phyloP scores from a whole-genome alignment of 108 stramenopile species.

The Epipyxis sp. region DNA sequence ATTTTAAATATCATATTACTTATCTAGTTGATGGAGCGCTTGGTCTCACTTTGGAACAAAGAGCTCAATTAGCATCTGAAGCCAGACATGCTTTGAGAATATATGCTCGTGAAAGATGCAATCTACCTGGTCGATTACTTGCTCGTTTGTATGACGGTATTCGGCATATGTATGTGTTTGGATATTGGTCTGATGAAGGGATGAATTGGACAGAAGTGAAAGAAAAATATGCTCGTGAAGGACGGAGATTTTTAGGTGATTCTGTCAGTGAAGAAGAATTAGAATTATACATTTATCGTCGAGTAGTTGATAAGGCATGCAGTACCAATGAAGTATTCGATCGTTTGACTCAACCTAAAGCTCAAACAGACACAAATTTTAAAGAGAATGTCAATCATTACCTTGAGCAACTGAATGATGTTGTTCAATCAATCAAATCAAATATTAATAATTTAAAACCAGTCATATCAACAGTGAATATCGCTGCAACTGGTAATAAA shows the following conservation, averaged over 20 bases:
- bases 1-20: background rate
- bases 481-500: no score
- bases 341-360: conserved; percentile 31
- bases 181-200: conserved; percentile 70
- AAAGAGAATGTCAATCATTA: no score
- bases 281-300: conserved; percentile 54
- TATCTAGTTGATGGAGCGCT: conserved; percentile 28
- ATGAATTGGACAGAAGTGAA: conserved; percentile 89
- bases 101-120: conserved; percentile 81
- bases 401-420: no score
- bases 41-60: conserved; percentile 55
- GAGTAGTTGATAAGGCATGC: conserved; percentile 80
- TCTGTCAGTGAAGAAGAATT: conserved; percentile 14
- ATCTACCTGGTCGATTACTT: conserved; percentile 69
- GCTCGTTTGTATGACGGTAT: conserved; percentile 81
- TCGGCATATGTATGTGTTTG: conserved; percentile 69
- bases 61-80: conserved; percentile 81
- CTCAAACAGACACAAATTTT: no score
- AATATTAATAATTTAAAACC: no score
- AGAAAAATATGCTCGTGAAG: conserved; percentile 68
- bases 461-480: no score
- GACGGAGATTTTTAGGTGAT: conserved; percentile 24
- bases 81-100: conserved; percentile 83
- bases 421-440: no score
- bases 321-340: conserved; percentile 77